Evolutionary conservation across 176 grass and related monocot species (phyloP).

Genomic region (Puya raimondii): DNA sequence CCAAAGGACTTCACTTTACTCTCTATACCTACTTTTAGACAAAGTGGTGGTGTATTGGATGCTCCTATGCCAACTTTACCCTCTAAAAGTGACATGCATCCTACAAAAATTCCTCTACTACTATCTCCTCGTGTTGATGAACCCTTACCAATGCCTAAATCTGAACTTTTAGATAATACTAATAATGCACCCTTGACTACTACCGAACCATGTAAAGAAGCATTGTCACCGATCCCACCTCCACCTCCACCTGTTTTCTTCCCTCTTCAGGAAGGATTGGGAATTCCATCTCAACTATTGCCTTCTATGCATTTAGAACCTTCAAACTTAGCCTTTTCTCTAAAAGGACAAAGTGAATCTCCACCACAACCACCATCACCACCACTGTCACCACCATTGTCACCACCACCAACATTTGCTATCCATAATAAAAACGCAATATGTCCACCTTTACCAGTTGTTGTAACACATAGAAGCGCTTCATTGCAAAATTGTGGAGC

Average conservation of each 20-base stretch:
- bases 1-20: slow-evolving; percentile 5
- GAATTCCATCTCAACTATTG: slow-evolving; percentile 8
- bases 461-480: neutral
- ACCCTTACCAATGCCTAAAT: too few relatives aligned
- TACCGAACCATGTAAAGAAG: neutral
- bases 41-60: slow-evolving; percentile 20
- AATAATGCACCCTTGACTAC: too few relatives aligned
- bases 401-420: neutral
- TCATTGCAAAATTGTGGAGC: neutral
- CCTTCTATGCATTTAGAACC: neutral
- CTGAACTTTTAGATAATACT: too few relatives aligned
- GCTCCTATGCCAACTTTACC: slow-evolving; percentile 15
- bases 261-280: neutral
- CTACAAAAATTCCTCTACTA: neutral
- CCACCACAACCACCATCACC: slow-evolving; percentile 7
- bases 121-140: neutral
- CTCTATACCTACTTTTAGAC: slow-evolving; percentile 19
- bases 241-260: neutral
- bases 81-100: slow-evolving; percentile 12
- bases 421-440: neutral
- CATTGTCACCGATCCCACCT: neutral
- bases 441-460: neutral
- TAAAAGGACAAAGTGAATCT: neutral
- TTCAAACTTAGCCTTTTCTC: neutral
- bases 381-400: neutral